Conservation (phyloP, 805 yeast species). For the Candida dajiaensis region DNA sequence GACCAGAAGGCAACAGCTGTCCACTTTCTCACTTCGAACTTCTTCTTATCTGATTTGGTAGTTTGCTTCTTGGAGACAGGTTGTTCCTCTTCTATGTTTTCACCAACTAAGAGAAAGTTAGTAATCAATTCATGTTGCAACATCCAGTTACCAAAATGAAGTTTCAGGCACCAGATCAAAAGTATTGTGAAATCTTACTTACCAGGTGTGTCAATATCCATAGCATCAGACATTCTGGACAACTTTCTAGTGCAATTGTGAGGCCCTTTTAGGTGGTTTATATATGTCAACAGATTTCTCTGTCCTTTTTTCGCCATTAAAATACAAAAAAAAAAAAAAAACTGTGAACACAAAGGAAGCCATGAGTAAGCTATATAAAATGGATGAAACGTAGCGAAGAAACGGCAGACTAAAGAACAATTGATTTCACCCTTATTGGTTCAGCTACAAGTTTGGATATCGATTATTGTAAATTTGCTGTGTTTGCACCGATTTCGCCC, state of each 20-base stretch:
- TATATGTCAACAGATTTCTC: not conserved
- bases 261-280: not conserved
- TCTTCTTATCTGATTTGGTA: slow-evolving; percentile 42
- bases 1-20: slow-evolving; percentile 99
- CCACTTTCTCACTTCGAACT: slow-evolving; percentile 95
- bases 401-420: no score
- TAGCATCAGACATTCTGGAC: slow-evolving; percentile 16
- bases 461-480: no score
- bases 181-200: slow-evolving; percentile 1
- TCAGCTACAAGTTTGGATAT: no score
- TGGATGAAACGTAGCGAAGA: no score
- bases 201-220: slow-evolving; percentile 24
- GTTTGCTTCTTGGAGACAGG: slow-evolving; percentile 5
- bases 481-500: no score
- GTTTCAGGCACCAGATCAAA: not conserved
- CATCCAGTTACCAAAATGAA: not conserved
- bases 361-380: no score
- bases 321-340: no score
- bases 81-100: slow-evolving; percentile 1
- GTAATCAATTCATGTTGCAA: not conserved
- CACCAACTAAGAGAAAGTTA: not conserved
- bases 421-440: no score
- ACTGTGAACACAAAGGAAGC: no score
- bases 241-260: not conserved
- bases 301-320: not conserved